Conservation (phyloP, 345 rosid species). For the Jatropha curcas region DNA sequence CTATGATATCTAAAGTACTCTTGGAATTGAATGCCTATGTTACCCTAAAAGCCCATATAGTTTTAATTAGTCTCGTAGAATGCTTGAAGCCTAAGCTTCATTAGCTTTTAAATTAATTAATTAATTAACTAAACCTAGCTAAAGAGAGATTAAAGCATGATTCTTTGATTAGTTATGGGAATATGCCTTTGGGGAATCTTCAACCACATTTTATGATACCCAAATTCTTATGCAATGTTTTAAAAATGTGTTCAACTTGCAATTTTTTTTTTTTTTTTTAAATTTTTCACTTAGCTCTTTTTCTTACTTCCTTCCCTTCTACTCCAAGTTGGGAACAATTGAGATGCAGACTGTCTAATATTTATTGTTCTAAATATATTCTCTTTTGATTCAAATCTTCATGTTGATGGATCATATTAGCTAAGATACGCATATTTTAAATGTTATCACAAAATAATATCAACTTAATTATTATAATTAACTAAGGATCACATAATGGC, state of each 20-base stretch:
- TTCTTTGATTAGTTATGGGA: conserved; percentile 1
- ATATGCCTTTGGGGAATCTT: conserved; percentile 18
- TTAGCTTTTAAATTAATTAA: neutral
- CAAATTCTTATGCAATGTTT: neutral
- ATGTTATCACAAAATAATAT: too few relatives aligned
- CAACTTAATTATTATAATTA: too few relatives aligned
- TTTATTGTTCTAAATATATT: neutral
- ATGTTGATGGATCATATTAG: too few relatives aligned
- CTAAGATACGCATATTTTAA: too few relatives aligned
- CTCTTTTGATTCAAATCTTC: neutral
- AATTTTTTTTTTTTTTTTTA: neutral
- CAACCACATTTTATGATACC: neutral
- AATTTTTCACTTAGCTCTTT: neutral
- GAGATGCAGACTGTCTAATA: neutral
- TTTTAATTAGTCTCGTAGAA: neutral
- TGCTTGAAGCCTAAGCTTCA: conserved; percentile 7
- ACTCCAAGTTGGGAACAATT: neutral
- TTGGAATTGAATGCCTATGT: neutral
- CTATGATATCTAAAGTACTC: conserved; percentile 22
- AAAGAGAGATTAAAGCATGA: neutral
- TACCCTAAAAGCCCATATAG: neutral
- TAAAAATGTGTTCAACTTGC: neutral
- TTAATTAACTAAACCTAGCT: neutral
- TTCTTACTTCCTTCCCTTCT: neutral
- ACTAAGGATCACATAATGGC: too few relatives aligned